These are phyloP conservation scores for Pluteus cervinus DNA, from an alignment of 768 basidiomycete species.

Conservation along the genomic window DNA sequence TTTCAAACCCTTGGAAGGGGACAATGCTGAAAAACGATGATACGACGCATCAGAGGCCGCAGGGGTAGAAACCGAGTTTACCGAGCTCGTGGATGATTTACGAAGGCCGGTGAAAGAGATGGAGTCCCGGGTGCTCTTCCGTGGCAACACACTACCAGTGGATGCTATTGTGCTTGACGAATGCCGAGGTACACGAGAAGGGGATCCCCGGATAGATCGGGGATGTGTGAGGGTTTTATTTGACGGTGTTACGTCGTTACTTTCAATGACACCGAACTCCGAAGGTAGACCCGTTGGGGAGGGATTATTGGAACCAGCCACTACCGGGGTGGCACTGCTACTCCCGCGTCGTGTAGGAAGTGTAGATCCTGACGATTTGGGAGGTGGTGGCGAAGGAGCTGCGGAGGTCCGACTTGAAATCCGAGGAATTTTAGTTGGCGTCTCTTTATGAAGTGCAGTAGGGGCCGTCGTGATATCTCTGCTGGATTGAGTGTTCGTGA, in stretches of 20 bases:
- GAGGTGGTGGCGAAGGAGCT: constrained; percentile 64
- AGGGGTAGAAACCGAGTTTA: constrained; percentile 59
- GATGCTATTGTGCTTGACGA: constrained; percentile 39
- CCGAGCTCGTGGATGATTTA: constrained; percentile 79
- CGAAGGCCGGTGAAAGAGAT: constrained; percentile 72
- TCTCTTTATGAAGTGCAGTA: constrained; percentile 63
- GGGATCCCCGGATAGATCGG: too few species aligned
- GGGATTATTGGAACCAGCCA: constrained; percentile 51
- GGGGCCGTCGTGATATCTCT: too few species aligned
- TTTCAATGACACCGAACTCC: constrained; percentile 81
- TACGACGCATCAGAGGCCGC: constrained; percentile 36
- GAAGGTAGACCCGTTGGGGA: constrained; percentile 52
- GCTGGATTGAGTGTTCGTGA: too few species aligned
- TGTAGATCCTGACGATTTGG: constrained; percentile 46
- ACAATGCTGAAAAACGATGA: constrained; percentile 77
- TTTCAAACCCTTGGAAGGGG: constrained; percentile 81
- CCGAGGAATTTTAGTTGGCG: constrained; percentile 89
- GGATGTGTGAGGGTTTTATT: constrained; percentile 39
- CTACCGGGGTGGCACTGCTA: constrained; percentile 41
- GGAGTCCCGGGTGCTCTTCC: constrained; percentile 74
- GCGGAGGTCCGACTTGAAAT: constrained; percentile 84
- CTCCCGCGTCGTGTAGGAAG: constrained; percentile 54
- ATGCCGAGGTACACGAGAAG: constrained; percentile 68
- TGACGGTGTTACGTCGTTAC: constrained; percentile 43
- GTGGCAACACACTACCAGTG: constrained; percentile 40